phyloP scores from a whole-genome alignment of 805 yeast genomes.

The Wickerhamomyces alni region DNA sequence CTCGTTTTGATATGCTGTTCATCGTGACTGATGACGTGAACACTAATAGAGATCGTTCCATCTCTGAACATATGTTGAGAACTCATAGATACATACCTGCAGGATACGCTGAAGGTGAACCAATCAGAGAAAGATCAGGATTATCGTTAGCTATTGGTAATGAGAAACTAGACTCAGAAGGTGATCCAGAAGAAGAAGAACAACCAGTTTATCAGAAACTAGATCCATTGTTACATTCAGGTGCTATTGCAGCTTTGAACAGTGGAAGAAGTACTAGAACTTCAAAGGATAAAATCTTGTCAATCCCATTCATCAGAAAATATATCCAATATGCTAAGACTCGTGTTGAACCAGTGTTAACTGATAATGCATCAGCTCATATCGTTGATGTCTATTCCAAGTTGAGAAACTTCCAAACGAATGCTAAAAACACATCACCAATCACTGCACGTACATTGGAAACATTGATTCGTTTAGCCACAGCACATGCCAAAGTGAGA shows the following conservation, averaged over 20 bases:
- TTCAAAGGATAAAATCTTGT: slow-evolving; percentile 40
- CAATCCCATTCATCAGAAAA: slow-evolving; percentile 83
- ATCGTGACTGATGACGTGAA: slow-evolving; percentile 95
- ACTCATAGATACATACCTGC: slow-evolving; percentile 88
- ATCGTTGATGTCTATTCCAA: slow-evolving; percentile 78
- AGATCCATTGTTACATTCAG: slow-evolving; percentile 77
- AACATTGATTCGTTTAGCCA: slow-evolving; percentile 87
- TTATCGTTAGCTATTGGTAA: slow-evolving; percentile 81
- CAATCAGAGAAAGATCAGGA: slow-evolving; percentile 71
- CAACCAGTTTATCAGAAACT: slow-evolving; percentile 70
- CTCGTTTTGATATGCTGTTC: slow-evolving; percentile 93
- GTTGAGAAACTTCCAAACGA: slow-evolving; percentile 67
- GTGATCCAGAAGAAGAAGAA: slow-evolving; percentile 33
- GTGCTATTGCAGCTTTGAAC: slow-evolving; percentile 44
- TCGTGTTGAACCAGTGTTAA: slow-evolving; percentile 74
- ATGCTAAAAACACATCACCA: slow-evolving; percentile 78
- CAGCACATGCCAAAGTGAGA: slow-evolving; percentile 97
- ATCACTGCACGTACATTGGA: slow-evolving; percentile 98
- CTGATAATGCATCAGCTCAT: slow-evolving; percentile 69
- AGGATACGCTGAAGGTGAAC: slow-evolving; percentile 89
- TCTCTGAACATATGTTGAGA: slow-evolving; percentile 90
- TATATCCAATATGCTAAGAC: slow-evolving; percentile 92
- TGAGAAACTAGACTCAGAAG: slow-evolving; percentile 42
- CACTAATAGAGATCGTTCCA: slow-evolving; percentile 74
- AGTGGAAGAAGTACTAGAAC: slow-evolving; percentile 23